These are phyloP conservation scores for Fragaria vesca DNA, from an alignment of 306 rosid species.

Conservation along the genomic window DNA sequence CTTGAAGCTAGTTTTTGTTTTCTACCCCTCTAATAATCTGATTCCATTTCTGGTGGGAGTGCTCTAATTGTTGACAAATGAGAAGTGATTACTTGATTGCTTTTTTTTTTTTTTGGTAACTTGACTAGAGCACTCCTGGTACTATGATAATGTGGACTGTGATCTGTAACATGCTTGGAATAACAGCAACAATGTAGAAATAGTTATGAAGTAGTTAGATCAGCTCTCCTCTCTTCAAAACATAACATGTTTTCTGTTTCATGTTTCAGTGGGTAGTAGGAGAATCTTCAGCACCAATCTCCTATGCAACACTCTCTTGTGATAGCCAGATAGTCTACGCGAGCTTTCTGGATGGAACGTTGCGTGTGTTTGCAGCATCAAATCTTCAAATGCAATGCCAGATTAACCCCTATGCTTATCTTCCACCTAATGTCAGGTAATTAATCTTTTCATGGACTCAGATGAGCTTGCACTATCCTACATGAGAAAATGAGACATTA, in stretches of 20 bases:
- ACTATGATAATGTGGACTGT: neutral
- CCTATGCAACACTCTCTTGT: conserved; percentile 82
- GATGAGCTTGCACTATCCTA: neutral
- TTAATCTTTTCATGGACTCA: neutral
- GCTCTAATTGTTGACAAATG: neutral
- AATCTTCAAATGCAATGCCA: conserved; percentile 71
- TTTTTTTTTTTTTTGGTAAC: neutral
- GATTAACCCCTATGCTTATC: conserved; percentile 77
- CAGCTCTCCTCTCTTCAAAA: neutral
- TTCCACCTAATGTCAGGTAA: conserved; percentile 66
- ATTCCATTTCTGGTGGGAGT: neutral
- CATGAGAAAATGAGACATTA: neutral
- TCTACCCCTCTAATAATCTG: neutral
- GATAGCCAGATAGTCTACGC: conserved; percentile 80
- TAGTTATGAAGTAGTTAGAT: neutral
- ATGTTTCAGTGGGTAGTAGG: conserved; percentile 68
- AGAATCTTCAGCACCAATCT: conserved; percentile 65
- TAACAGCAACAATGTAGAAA: neutral
- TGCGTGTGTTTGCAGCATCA: conserved; percentile 56
- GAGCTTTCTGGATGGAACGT: conserved; percentile 66
- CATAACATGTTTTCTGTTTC: conserved; percentile 16
- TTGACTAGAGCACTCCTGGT: neutral
- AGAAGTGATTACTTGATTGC: neutral
- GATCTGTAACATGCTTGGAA: neutral
- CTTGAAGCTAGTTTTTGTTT: neutral